Evolutionary conservation across 805 yeast genomes (phyloP).

Genomic region (Danielia reshetovae): DNA sequence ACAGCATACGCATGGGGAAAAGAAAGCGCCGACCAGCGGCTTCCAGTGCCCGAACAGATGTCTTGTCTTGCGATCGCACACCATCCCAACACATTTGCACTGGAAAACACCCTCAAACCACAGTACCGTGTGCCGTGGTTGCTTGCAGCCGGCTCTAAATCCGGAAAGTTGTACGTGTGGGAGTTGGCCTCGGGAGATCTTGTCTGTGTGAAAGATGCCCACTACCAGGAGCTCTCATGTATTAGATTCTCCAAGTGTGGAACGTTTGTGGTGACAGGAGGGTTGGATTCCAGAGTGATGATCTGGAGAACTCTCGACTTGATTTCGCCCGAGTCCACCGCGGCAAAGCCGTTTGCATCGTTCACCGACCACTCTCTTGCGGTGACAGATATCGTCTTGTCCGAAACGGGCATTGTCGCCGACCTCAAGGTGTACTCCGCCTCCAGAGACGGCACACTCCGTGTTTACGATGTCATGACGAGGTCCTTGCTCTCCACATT

Average conservation of each 20-base stretch:
- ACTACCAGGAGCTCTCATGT: constrained; percentile 70
- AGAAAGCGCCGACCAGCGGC: constrained; percentile 69
- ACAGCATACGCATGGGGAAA: constrained; percentile 70
- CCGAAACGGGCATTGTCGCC: constrained; percentile 48
- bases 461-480: constrained; percentile 59
- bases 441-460: constrained; percentile 70
- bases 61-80: constrained; percentile 49
- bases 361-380: constrained; percentile 61
- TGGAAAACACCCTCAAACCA: constrained; percentile 19
- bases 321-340: constrained; percentile 32
- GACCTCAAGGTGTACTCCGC: constrained; percentile 66
- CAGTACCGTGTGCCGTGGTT: constrained; percentile 55
- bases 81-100: constrained; percentile 18
- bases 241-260: constrained; percentile 57
- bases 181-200: constrained; percentile 75
- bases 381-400: constrained; percentile 44
- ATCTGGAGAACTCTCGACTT: constrained; percentile 72
- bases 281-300: constrained; percentile 73
- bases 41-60: constrained; percentile 81
- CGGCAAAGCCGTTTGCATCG: constrained; percentile 52
- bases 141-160: constrained; percentile 65
- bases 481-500: constrained; percentile 59
- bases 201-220: constrained; percentile 70
- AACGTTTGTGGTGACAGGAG: constrained; percentile 69
- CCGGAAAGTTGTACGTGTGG: constrained; percentile 86